Evolutionary conservation across 768 basidiomycete species (phyloP).

Genomic region (Xerocomellus dryophilus): DNA sequence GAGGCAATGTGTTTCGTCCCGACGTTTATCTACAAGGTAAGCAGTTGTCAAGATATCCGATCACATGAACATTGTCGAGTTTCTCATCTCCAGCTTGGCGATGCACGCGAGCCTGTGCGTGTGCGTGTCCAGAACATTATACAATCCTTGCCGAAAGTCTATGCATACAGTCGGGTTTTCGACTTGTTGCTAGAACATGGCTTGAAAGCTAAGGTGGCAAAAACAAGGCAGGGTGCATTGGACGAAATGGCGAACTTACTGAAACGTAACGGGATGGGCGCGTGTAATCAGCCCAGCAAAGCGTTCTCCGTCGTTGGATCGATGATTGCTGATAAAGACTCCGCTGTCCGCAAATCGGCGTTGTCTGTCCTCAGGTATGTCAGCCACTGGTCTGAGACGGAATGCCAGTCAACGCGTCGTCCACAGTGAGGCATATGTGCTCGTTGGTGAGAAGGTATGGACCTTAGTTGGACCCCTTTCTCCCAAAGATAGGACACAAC

Average conservation of each 20-base stretch:
- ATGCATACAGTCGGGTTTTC: constrained; percentile 90
- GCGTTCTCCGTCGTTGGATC: constrained; percentile 74
- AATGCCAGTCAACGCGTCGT: constrained; percentile 11
- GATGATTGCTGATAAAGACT: constrained; percentile 87
- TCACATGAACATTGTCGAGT: neutral
- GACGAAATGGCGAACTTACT: constrained; percentile 78
- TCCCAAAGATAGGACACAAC: constrained; percentile 86
- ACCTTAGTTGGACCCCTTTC: constrained; percentile 68
- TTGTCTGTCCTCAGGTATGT: constrained; percentile 75
- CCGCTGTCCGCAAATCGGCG: constrained; percentile 83
- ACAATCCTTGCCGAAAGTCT: constrained; percentile 81
- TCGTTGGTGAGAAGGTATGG: constrained; percentile 88
- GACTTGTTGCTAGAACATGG: constrained; percentile 86
- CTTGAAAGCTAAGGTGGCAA: constrained; percentile 84
- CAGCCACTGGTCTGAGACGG: neutral
- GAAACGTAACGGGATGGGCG: constrained; percentile 77
- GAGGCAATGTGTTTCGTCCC: constrained; percentile 90
- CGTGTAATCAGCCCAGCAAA: constrained; percentile 72
- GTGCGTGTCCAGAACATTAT: constrained; percentile 80
- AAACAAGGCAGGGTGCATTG: constrained; percentile 82
- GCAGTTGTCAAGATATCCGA: neutral
- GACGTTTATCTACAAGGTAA: constrained; percentile 84
- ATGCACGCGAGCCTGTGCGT: constrained; percentile 81
- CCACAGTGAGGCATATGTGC: constrained; percentile 71
- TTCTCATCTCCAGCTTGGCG: constrained; percentile 68